Conservation (phyloP, 2,329 filamentous ascomycete species). For the Pseudogymnoascus sp. region DNA sequence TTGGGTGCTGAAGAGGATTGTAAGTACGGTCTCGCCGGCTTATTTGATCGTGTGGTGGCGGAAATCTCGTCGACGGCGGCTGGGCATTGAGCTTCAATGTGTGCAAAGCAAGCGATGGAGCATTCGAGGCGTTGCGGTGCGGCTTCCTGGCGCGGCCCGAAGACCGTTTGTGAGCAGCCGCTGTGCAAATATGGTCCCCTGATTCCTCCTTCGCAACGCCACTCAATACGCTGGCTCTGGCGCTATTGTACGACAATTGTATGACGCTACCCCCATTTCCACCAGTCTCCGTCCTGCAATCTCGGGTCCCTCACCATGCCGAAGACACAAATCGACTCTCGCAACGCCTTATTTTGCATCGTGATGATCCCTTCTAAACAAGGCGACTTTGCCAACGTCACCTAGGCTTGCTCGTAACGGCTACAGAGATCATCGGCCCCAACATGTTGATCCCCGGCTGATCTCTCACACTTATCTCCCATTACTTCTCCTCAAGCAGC, state of each 20-base stretch:
- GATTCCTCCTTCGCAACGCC: not conserved
- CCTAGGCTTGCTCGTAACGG: not conserved
- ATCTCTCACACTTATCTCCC: not conserved
- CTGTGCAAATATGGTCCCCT: not conserved
- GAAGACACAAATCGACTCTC: not conserved
- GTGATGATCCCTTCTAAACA: not conserved
- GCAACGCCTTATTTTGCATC: not conserved
- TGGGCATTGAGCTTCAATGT: not conserved
- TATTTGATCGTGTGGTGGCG: not conserved
- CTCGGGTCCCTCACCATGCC: not conserved
- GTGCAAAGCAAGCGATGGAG: not conserved
- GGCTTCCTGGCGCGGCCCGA: not conserved
- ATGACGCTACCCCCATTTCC: not conserved
- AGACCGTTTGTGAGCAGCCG: not conserved
- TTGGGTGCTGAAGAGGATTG: not conserved
- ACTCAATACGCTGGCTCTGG: not conserved
- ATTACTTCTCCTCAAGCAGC: not conserved
- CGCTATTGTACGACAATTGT: not conserved
- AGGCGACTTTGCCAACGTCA: not conserved
- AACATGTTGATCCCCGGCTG: slow-evolving; percentile 3
- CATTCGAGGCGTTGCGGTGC: not conserved
- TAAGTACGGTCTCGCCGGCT: not conserved
- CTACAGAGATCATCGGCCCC: not conserved
- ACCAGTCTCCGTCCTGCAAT: not conserved
- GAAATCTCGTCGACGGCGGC: not conserved